These are phyloP conservation scores for Nicotiana knightiana DNA, from an alignment of 257 asterid genomes.

Conservation along the genomic window DNA sequence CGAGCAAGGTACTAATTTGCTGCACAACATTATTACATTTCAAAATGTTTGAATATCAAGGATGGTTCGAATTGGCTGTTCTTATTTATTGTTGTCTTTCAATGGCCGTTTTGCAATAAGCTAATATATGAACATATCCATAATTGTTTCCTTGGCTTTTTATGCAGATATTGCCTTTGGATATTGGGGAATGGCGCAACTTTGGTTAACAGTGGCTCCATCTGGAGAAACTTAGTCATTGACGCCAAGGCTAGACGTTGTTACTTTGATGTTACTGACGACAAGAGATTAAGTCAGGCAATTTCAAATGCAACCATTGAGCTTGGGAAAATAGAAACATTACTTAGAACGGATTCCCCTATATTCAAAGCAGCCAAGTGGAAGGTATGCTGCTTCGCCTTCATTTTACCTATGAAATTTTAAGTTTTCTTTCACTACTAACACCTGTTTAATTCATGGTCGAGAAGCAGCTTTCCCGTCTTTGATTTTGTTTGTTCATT, in stretches of 20 bases:
- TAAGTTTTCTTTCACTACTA: neutral
- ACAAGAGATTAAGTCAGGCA: constrained; percentile 33
- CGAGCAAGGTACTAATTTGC: constrained; percentile 55
- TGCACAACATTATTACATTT: constrained; percentile 26
- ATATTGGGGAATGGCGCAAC: constrained; percentile 58
- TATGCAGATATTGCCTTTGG: constrained; percentile 58
- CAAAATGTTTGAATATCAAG: constrained; percentile 5
- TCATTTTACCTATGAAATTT: neutral
- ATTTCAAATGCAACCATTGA: constrained; percentile 27
- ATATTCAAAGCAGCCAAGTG: neutral
- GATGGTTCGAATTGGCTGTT: neutral
- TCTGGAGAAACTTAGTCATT: constrained; percentile 48
- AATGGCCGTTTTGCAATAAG: neutral
- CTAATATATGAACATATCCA: neutral
- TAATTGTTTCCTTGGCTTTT: neutral
- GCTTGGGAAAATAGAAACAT: constrained; percentile 18
- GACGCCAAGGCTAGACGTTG: constrained; percentile 57
- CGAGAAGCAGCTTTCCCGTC: too few species aligned
- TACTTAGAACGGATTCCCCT: constrained; percentile 23
- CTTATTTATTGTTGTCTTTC: too few species aligned
- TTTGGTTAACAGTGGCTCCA: constrained; percentile 42
- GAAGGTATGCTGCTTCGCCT: neutral
- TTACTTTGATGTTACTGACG: constrained; percentile 41
- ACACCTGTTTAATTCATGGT: too few species aligned
- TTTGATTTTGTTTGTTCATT: too few species aligned